Conservation (phyloP, 2,329 filamentous ascomycete species). For the Neonectria ditissima region DNA sequence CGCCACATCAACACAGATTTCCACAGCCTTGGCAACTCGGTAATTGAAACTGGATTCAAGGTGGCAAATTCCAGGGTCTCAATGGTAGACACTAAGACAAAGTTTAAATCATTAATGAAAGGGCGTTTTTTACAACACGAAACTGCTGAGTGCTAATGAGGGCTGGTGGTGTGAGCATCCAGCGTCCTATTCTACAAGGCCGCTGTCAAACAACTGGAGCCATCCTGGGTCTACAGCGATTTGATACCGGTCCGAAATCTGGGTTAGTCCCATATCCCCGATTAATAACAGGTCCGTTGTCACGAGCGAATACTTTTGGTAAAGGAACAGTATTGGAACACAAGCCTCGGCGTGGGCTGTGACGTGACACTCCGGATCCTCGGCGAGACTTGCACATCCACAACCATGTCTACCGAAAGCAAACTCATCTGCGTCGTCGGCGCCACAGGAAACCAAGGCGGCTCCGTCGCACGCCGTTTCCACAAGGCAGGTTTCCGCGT, state of each 20-base stretch:
- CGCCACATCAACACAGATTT: no score
- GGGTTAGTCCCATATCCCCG: neutral
- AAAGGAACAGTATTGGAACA: neutral
- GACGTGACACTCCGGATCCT: neutral
- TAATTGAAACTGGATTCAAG: no score
- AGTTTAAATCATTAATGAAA: no score
- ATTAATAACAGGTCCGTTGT: no score
- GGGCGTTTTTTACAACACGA: no score
- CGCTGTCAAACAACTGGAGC: neutral
- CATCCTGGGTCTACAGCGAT: neutral
- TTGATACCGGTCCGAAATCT: neutral
- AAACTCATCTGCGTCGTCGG: constrained; percentile 61
- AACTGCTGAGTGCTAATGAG: no score
- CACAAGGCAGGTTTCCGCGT: constrained; percentile 56
- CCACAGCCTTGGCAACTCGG: no score
- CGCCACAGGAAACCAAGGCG: constrained; percentile 63
- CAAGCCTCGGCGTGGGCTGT: neutral
- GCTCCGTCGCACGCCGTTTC: constrained; percentile 64
- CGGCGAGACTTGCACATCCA: neutral
- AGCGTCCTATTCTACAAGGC: no score
- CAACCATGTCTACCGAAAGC: constrained; percentile 14
- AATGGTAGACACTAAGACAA: no score
- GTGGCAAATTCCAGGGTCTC: no score
- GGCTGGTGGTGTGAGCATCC: no score
- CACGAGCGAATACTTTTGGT: neutral